These are phyloP conservation scores for Hemisphaericaspora nanyangensis DNA, from an alignment of 805 yeast genomes.

Conservation along the genomic window DNA sequence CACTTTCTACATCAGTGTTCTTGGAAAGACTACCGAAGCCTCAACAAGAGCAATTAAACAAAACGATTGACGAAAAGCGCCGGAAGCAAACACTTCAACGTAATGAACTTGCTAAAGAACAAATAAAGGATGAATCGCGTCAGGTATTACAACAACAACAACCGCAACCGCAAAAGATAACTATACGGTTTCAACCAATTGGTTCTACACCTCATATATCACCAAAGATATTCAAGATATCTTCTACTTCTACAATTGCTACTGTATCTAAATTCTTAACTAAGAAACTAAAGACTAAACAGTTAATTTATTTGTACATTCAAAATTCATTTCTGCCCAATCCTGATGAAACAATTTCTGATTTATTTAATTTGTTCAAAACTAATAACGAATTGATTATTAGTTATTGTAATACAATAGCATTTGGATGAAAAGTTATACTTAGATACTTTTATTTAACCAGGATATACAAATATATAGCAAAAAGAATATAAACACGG, in stretches of 20 bases:
- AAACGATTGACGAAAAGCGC: conserved; percentile 3
- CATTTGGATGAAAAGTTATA: conserved; percentile 42
- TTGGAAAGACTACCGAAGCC: conserved; percentile 10
- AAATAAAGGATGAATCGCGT: too few species aligned
- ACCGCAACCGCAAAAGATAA: conserved; percentile 25
- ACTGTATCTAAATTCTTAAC: conserved; percentile 44
- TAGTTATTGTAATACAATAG: conserved; percentile 36
- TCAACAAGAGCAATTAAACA: conserved; percentile 9
- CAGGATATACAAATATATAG: too few species aligned
- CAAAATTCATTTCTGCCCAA: conserved; percentile 40
- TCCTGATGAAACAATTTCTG: conserved; percentile 37
- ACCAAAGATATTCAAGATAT: conserved; percentile 50
- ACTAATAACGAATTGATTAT: conserved; percentile 34
- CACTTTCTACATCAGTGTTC: conserved; percentile 16
- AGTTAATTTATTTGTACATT: conserved; percentile 28
- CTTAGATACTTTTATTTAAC: too few species aligned
- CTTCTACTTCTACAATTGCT: conserved; percentile 43
- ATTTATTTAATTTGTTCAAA: conserved; percentile 25
- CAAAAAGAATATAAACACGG: too few species aligned
- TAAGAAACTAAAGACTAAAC: conserved; percentile 29
- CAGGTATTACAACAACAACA: neutral
- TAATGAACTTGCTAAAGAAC: neutral
- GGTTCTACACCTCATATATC: conserved; percentile 51
- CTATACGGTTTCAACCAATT: conserved; percentile 55
- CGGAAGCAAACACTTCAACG: neutral